Evolutionary conservation across 371 early-diverging fungal genomes (phyloP).

Genomic region (Choanephora cucurbitarum): DNA sequence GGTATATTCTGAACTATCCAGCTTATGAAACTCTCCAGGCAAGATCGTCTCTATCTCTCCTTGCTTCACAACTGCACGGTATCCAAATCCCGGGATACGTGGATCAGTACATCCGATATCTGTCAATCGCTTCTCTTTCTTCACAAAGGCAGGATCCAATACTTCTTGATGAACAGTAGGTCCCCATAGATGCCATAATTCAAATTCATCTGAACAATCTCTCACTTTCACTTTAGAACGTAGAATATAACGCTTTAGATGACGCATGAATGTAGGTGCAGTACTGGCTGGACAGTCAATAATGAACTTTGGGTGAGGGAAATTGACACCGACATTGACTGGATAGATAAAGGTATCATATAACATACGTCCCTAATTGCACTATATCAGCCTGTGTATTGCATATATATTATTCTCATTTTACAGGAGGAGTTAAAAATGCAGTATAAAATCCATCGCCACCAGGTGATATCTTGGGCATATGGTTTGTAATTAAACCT

Average conservation of each 20-base stretch:
- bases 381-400: too few species aligned
- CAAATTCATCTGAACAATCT: slow-evolving; percentile 63
- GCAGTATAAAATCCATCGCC: slow-evolving; percentile 72
- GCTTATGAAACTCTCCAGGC: slow-evolving; percentile 43
- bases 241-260: slow-evolving; percentile 78
- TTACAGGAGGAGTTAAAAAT: slow-evolving; percentile 82
- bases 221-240: slow-evolving; percentile 74
- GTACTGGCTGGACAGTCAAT: slow-evolving; percentile 73
- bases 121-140: slow-evolving; percentile 40
- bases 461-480: slow-evolving; percentile 68
- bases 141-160: slow-evolving; percentile 31
- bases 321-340: slow-evolving; percentile 58
- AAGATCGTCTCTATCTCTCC: slow-evolving; percentile 27
- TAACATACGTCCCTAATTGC: slow-evolving; percentile 76
- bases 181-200: slow-evolving; percentile 70
- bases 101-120: slow-evolving; percentile 62
- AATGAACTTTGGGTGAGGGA: slow-evolving; percentile 71
- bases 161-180: slow-evolving; percentile 21
- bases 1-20: slow-evolving; percentile 63
- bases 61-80: slow-evolving; percentile 50
- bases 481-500: slow-evolving; percentile 89
- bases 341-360: slow-evolving; percentile 92
- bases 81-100: slow-evolving; percentile 61
- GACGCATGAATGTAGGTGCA: slow-evolving; percentile 53
- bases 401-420: too few species aligned